These are phyloP conservation scores for Polygonum maritimum DNA, from an alignment of 148 eudicot genomes.

Conservation along the genomic window DNA sequence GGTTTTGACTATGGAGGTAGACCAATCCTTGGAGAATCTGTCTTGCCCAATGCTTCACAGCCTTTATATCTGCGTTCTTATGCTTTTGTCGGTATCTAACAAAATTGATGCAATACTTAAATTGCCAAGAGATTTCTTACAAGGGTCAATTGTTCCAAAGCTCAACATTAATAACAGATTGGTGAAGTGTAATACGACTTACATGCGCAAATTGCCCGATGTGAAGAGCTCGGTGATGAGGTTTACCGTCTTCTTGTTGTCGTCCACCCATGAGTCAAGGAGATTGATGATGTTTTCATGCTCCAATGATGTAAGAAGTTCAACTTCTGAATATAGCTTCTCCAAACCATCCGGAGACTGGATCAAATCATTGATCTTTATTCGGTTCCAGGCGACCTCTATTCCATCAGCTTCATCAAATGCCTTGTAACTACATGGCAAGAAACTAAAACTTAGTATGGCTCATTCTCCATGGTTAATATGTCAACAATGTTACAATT, in stretches of 20 bases:
- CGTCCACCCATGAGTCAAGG: constrained; percentile 84
- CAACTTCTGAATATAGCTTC: constrained; percentile 67
- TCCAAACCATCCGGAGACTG: constrained; percentile 58
- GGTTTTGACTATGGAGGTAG: constrained; percentile 77
- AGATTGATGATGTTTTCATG: constrained; percentile 75
- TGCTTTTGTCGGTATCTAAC: constrained; percentile 72
- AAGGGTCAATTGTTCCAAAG: too few species aligned
- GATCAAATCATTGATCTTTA: constrained; percentile 57
- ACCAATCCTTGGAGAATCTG: constrained; percentile 78
- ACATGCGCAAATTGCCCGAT: constrained; percentile 90
- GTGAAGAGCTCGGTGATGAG: constrained; percentile 94
- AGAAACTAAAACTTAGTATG: background rate
- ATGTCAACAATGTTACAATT: background rate
- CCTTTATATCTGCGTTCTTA: constrained; percentile 80
- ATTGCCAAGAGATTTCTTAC: background rate
- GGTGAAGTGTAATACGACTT: constrained; percentile 19
- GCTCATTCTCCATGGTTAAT: background rate
- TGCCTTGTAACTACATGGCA: constrained; percentile 56
- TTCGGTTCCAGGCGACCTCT: constrained; percentile 93
- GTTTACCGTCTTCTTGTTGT: constrained; percentile 74
- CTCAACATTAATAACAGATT: background rate
- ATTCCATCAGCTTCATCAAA: constrained; percentile 84
- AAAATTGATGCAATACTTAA: background rate
- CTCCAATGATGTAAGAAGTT: constrained; percentile 64
- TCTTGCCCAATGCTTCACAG: constrained; percentile 88